phyloP scores from a whole-genome alignment of 2,329 filamentous ascomycete species.

The Rhynchosporium graminicola region DNA sequence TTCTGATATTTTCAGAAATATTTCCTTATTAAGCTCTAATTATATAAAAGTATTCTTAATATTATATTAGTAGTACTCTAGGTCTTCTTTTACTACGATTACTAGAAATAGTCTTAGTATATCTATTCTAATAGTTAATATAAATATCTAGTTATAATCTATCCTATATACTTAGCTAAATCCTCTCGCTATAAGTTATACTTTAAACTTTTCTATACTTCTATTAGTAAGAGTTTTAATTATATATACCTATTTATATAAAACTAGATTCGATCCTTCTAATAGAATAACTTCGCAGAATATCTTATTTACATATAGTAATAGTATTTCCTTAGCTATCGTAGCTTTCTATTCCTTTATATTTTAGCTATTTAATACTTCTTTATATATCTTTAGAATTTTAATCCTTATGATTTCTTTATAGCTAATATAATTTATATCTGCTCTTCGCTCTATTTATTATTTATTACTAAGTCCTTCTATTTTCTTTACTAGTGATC shows the following conservation, averaged over 20 bases:
- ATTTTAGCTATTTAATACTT: not conserved
- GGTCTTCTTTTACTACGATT: not conserved
- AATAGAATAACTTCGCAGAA: not conserved
- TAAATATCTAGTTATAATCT: not conserved
- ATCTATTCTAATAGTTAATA: not conserved
- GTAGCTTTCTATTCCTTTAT: not conserved
- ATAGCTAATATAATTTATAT: too few relatives aligned
- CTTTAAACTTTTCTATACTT: constrained; percentile 8
- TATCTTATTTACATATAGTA: not conserved
- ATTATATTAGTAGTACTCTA: constrained; percentile 6
- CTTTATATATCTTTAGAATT: constrained; percentile 1
- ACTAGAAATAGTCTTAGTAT: constrained; percentile 8
- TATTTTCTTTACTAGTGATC: too few relatives aligned
- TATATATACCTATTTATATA: not conserved
- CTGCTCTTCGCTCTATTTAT: too few relatives aligned
- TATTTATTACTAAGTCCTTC: too few relatives aligned
- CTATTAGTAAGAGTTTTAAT: constrained; percentile 4
- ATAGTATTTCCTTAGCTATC: constrained; percentile 10
- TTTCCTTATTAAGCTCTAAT: not conserved
- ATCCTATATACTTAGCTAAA: not conserved
- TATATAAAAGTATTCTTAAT: constrained; percentile 12
- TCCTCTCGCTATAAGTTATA: not conserved
- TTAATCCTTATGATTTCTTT: too few relatives aligned
- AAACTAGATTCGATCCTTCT: too few relatives aligned
- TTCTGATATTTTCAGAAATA: not conserved